These are phyloP conservation scores for Hericium alpestre DNA, from an alignment of 768 basidiomycete species.

Conservation along the genomic window DNA sequence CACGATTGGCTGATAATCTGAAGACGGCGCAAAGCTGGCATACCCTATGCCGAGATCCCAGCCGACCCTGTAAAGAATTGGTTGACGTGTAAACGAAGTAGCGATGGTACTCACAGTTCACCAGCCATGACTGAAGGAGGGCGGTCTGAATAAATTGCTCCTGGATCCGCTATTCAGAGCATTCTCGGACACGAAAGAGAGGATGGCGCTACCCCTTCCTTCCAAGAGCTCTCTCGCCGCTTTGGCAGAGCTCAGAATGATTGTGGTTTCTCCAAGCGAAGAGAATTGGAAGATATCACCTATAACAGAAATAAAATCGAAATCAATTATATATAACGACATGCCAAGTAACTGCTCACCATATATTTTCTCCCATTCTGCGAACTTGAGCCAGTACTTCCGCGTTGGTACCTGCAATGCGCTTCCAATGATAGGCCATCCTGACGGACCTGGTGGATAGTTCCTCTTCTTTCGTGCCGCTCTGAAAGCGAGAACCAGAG, in stretches of 20 bases:
- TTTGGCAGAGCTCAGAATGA: not conserved
- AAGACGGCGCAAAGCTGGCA: slow-evolving; percentile 16
- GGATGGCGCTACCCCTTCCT: not conserved
- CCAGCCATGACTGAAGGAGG: slow-evolving; percentile 23
- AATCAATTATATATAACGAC: not conserved
- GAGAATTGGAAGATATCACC: slow-evolving; percentile 1
- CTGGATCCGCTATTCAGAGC: slow-evolving; percentile 1
- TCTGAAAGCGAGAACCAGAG: no score
- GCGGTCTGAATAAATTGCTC: slow-evolving; percentile 24
- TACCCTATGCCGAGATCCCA: slow-evolving; percentile 28
- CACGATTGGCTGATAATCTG: not conserved
- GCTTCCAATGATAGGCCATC: not conserved
- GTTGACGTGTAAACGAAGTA: no score
- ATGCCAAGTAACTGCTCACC: not conserved
- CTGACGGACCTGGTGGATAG: not conserved
- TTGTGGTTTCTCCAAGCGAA: not conserved
- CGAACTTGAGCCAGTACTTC: not conserved
- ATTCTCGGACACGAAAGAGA: not conserved
- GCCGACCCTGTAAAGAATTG: slow-evolving; percentile 17
- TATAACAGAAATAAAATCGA: not conserved
- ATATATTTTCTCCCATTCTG: not conserved
- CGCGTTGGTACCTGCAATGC: not conserved
- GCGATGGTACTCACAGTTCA: slow-evolving; percentile 18
- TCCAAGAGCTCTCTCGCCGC: slow-evolving; percentile 1
- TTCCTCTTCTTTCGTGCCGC: no score